Base-by-base conservation (phyloP, 352 stramenopile genomes). In the Phytophthora litchii region DNA sequence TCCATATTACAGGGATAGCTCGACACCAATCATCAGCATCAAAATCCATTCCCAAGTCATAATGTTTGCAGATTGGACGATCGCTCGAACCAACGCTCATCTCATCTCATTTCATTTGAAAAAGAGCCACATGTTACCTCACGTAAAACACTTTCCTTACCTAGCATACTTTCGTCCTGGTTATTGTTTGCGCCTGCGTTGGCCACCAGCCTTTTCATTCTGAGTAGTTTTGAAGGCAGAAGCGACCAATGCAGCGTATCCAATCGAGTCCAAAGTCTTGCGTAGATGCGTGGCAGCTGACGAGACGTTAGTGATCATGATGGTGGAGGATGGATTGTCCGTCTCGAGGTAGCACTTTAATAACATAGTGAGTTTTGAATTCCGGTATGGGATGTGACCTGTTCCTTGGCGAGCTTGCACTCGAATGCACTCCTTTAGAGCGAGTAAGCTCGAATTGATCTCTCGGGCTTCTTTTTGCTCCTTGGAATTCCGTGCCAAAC, bases 281-380 rank as follows among this genome's bases (percentile, higher is more conserved):
- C 35, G 41, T 21, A 51, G 16, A 9, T 76, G 54, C 8, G 50
- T 57, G 2, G 27, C 41, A 0, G 68, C 53, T 10, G 68, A 77
- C 43, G 72, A 81, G 6, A 84, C 74, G 23, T 67, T 80, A 4
- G 71, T 71, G 57, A 84, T 71, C 71, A 81, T 84, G 31, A 84
- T 66, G 6, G 68, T 79, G 8, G 34, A 53, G 2, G 27, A 32
- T 10, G 56, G 59, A 23, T 67, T 64, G 7, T 54, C 55, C 1
- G 44, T 44, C 16, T 64, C 52, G 3, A 81, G 48, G 44, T 81
- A 69, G 14, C 32, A 47, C 48, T 78, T 73, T 13, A 83, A 59
- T 17, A 84, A 48, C 69, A 81, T 81, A 27, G 71, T 79, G n/a
- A 79, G 58, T 51, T 80, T 80, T 1, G 71, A 74, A 37, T 81